phyloP scores from a whole-genome alignment of 2,329 filamentous ascomycete genomes.

The Passalora sequoiae region DNA sequence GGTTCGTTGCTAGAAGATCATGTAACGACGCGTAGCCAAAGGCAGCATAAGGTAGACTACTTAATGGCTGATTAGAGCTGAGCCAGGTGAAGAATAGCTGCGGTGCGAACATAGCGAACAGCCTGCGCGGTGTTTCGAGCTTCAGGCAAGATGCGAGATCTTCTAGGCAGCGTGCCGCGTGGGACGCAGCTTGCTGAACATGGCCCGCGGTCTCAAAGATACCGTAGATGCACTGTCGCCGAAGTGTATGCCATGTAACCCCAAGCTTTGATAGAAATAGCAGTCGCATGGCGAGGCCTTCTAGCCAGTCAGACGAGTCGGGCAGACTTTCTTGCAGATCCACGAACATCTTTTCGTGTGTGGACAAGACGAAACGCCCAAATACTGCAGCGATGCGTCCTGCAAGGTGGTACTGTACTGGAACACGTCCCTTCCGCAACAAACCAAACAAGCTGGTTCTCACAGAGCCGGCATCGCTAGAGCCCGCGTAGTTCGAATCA shows the following conservation, averaged over 20 bases:
- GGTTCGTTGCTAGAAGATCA: constrained; percentile 64
- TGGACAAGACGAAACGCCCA: constrained; percentile 70
- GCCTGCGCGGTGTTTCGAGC: constrained; percentile 59
- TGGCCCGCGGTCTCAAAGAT: constrained; percentile 86
- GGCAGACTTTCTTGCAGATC: constrained; percentile 80
- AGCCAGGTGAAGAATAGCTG: constrained; percentile 92
- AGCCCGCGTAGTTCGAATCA: constrained; percentile 62
- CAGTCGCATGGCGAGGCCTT: constrained; percentile 81
- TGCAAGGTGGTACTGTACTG: constrained; percentile 71
- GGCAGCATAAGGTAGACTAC: constrained; percentile 74
- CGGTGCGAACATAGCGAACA: constrained; percentile 80
- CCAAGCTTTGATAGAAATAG: constrained; percentile 71
- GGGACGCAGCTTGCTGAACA: constrained; percentile 57
- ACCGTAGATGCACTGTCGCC: constrained; percentile 83
- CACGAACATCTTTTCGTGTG: constrained; percentile 60
- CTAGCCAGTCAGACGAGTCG: constrained; percentile 55
- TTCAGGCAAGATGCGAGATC: constrained; percentile 61
- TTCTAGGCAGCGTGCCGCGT: constrained; percentile 68
- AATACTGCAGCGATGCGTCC: constrained; percentile 71
- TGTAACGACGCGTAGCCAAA: constrained; percentile 70
- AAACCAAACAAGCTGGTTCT: constrained; percentile 77
- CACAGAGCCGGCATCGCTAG: constrained; percentile 36
- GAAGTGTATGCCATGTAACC: constrained; percentile 76
- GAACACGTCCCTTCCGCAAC: constrained; percentile 59
- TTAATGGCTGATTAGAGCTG: constrained; percentile 53